Evolutionary conservation across 2,329 filamentous ascomycete genomes (phyloP).

Genomic region (Bipolaris cookei): DNA sequence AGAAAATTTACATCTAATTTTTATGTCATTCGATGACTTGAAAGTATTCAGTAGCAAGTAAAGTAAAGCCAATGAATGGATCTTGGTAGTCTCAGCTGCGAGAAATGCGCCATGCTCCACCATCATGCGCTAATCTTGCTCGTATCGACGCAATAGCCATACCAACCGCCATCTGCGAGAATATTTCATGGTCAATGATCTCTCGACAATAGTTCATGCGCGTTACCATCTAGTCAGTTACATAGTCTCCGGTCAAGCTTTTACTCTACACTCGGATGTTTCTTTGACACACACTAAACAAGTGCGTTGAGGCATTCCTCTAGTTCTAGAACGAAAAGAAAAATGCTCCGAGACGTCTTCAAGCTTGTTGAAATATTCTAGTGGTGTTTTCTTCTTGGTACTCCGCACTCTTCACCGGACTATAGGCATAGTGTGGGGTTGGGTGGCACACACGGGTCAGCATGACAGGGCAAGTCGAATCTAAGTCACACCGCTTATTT

Average conservation of each 20-base stretch:
- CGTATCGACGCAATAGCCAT: background rate
- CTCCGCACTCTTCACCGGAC: slow-evolving; percentile 10
- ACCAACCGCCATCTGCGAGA: background rate
- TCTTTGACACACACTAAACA: background rate
- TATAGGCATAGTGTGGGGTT: slow-evolving; percentile 8
- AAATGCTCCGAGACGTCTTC: background rate
- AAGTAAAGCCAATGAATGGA: background rate
- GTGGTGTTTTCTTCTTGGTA: background rate
- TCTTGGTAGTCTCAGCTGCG: background rate
- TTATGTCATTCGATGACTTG: background rate
- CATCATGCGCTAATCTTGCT: background rate
- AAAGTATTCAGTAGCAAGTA: background rate
- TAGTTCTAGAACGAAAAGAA: background rate
- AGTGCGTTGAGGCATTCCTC: background rate
- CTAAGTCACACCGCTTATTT: slow-evolving; percentile 17
- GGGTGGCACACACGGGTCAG: slow-evolving; percentile 1
- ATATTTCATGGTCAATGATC: background rate
- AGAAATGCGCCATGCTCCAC: background rate
- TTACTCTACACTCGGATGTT: background rate
- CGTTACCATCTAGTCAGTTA: background rate
- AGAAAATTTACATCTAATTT: no score
- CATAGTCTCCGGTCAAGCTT: background rate
- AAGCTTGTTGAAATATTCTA: background rate
- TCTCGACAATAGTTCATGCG: background rate
- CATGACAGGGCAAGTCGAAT: background rate